phyloP scores from a whole-genome alignment of 2,329 filamentous ascomycete species.

The Xylaria sp. region DNA sequence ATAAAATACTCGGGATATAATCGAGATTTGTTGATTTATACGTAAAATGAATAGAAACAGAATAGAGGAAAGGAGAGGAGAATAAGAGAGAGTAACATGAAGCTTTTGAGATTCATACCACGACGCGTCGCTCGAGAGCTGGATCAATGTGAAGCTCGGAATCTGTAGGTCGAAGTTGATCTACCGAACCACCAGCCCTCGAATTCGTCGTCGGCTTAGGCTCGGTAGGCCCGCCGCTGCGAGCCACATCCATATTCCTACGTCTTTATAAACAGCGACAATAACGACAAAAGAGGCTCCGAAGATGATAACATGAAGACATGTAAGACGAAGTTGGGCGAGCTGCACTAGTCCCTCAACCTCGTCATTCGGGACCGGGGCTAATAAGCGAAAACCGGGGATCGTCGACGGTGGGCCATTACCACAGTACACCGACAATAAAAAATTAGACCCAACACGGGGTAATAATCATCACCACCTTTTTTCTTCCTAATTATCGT shows the following conservation, averaged over 20 bases:
- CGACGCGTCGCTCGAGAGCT: conserved; percentile 21
- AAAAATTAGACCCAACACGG: too few species aligned
- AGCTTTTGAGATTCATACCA: conserved; percentile 10
- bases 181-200: neutral
- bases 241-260: neutral
- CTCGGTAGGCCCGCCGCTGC: neutral
- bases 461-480: too few species aligned
- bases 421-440: too few species aligned
- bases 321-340: neutral
- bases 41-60: neutral
- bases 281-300: neutral
- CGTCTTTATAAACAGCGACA: neutral
- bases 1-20: neutral
- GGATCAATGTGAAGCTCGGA: conserved; percentile 18
- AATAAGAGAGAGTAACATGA: neutral
- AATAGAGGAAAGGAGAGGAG: neutral
- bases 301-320: neutral
- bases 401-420: neutral
- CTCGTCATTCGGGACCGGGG: neutral
- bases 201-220: neutral
- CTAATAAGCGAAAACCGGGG: conserved; percentile 3
- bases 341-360: too few species aligned
- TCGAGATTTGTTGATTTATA: too few species aligned
- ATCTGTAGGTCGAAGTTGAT: conserved; percentile 5
- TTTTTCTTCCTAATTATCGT: too few species aligned